Evolutionary conservation across 164 flowering plant species (phyloP).

Genomic region (Euptelea pleiosperma): DNA sequence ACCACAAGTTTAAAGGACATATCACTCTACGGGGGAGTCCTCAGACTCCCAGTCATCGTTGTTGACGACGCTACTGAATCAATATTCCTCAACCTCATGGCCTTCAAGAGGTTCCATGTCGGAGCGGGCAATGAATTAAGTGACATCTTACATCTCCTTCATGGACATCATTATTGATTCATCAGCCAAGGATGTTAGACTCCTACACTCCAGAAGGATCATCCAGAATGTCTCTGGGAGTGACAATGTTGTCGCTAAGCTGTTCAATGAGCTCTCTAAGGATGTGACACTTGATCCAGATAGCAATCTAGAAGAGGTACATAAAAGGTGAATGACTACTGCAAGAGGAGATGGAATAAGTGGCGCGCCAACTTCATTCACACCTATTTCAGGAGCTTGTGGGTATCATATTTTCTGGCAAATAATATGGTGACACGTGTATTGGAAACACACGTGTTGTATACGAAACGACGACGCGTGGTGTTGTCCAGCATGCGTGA

Average conservation of each 20-base stretch:
- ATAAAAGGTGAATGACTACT: conserved; percentile 29
- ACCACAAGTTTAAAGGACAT: too few relatives aligned
- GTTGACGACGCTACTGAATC: conserved; percentile 44
- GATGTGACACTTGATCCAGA: conserved; percentile 33
- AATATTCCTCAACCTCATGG: conserved; percentile 41
- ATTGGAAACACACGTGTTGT: too few relatives aligned
- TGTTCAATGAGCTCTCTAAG: too few relatives aligned
- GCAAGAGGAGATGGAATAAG: conserved; percentile 33
- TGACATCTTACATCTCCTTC: conserved; percentile 40
- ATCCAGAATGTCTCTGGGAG: conserved; percentile 45
- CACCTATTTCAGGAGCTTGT: conserved; percentile 40
- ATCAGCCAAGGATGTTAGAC: conserved; percentile 36
- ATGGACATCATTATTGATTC: conserved; percentile 52
- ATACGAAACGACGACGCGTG: too few relatives aligned
- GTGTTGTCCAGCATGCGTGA: too few relatives aligned
- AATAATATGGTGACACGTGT: too few relatives aligned
- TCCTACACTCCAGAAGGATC: conserved; percentile 33
- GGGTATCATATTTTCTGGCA: too few relatives aligned
- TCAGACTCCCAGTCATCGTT: conserved; percentile 29
- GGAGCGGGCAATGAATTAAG: conserved; percentile 42
- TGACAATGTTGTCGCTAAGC: conserved; percentile 44
- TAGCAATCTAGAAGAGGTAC: conserved; percentile 22
- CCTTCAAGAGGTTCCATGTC: conserved; percentile 42
- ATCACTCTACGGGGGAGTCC: conserved; percentile 34
- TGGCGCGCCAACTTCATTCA: conserved; percentile 49